Conservation (phyloP, 768 basidiomycete species). For the Phlebiopsis flavidoalba region DNA sequence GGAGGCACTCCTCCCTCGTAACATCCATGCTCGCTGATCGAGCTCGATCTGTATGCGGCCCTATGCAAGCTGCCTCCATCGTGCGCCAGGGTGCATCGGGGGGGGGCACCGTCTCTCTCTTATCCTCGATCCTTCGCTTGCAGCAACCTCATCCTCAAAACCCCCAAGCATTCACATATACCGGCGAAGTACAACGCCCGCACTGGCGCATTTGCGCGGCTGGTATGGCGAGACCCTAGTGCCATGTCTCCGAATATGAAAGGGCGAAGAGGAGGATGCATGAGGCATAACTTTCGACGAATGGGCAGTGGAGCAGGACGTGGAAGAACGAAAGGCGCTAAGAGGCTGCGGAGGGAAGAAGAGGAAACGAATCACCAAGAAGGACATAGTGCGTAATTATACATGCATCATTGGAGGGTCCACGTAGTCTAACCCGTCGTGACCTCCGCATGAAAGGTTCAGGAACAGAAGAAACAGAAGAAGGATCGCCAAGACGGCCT, state of each 20-base stretch:
- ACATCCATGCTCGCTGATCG: constrained; percentile 9
- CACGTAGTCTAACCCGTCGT: constrained; percentile 13
- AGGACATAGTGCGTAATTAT: constrained; percentile 62
- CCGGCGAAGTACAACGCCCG: constrained; percentile 80
- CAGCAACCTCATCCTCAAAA: constrained; percentile 25
- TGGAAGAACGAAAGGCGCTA: constrained; percentile 42
- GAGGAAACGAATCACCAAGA: constrained; percentile 75
- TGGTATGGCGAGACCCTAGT: constrained; percentile 69
- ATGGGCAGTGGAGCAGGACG: constrained; percentile 69
- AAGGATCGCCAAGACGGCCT: constrained; percentile 87
- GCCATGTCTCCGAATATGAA: constrained; percentile 76
- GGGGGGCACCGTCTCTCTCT: constrained; percentile 72
- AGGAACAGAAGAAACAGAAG: constrained; percentile 76
- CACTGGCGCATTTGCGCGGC: constrained; percentile 67
- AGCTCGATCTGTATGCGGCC: constrained; percentile 32
- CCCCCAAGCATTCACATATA: constrained; percentile 32
- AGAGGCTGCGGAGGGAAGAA: constrained; percentile 58
- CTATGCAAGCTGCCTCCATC: constrained; percentile 67
- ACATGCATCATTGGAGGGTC: background rate
- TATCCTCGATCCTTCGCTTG: constrained; percentile 73
- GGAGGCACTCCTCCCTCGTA: constrained; percentile 13
- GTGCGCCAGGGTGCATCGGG: constrained; percentile 83
- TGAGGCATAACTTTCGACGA: constrained; percentile 84
- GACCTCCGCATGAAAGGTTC: constrained; percentile 61
- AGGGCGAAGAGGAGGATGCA: constrained; percentile 84